These are phyloP conservation scores for Alternaria longipes DNA, from an alignment of 2,329 filamentous ascomycete species.

Conservation along the genomic window DNA sequence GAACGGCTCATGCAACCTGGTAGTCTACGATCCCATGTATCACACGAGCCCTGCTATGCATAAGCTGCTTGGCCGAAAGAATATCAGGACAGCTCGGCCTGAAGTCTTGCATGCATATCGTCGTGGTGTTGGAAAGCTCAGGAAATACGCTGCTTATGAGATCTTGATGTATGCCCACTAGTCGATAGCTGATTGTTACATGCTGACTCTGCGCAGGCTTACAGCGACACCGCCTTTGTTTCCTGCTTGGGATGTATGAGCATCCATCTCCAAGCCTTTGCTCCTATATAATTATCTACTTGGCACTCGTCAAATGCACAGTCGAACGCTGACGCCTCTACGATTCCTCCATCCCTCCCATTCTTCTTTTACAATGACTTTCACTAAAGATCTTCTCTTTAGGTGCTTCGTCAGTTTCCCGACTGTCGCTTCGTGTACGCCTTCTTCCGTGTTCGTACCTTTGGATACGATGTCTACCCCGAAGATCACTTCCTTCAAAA, in stretches of 20 bases:
- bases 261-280: slow-evolving; percentile 12
- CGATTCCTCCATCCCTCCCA: background rate
- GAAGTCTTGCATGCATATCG: slow-evolving; percentile 71
- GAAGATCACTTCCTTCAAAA: slow-evolving; percentile 50
- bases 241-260: slow-evolving; percentile 55
- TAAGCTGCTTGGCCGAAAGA: slow-evolving; percentile 62
- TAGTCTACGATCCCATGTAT: slow-evolving; percentile 91
- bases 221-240: slow-evolving; percentile 50
- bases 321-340: background rate
- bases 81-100: slow-evolving; percentile 63
- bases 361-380: background rate
- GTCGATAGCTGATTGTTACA: background rate
- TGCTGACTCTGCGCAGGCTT: slow-evolving; percentile 38
- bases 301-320: slow-evolving; percentile 16
- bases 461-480: slow-evolving; percentile 52
- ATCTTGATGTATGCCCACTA: slow-evolving; percentile 70
- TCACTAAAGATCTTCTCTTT: slow-evolving; percentile 36
- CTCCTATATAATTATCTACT: slow-evolving; percentile 29
- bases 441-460: slow-evolving; percentile 49
- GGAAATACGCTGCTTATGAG: slow-evolving; percentile 80
- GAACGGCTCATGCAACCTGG: slow-evolving; percentile 71
- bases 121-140: slow-evolving; percentile 72
- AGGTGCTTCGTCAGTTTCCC: slow-evolving; percentile 51
- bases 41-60: slow-evolving; percentile 71
- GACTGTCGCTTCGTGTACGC: slow-evolving; percentile 50